Evolutionary conservation across 768 basidiomycete genomes (phyloP).

Genomic region (Lactarius hengduanensis): DNA sequence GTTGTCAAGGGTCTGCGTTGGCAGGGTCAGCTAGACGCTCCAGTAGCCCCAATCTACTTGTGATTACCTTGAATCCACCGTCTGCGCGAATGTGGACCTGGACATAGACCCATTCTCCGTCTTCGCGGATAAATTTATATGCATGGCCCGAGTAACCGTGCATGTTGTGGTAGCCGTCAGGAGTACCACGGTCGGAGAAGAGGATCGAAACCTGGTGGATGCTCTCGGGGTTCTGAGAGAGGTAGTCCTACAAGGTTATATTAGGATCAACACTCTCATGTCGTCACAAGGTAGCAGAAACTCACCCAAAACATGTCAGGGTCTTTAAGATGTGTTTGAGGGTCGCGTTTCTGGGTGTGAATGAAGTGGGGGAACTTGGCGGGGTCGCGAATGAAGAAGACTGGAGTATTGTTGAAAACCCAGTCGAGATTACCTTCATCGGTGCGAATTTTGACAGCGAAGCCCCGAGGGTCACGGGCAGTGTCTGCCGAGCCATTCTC

Average conservation of each 20-base stretch:
- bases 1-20: conserved; percentile 61
- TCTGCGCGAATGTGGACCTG: conserved; percentile 84
- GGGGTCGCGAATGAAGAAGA: conserved; percentile 87
- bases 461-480: conserved; percentile 93
- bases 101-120: conserved; percentile 82
- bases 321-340: conserved; percentile 90
- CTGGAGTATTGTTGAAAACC: conserved; percentile 90
- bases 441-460: conserved; percentile 86
- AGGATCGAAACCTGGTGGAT: conserved; percentile 88
- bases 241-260: conserved; percentile 64
- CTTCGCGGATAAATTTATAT: conserved; percentile 81
- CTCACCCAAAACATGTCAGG: conserved; percentile 80
- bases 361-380: conserved; percentile 93
- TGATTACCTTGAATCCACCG: conserved; percentile 72
- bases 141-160: conserved; percentile 96
- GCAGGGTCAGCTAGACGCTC: background rate
- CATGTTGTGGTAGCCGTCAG: conserved; percentile 81
- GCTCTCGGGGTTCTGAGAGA: conserved; percentile 84
- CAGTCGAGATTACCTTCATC: conserved; percentile 90
- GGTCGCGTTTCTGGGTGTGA: conserved; percentile 90
- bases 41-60: background rate
- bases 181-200: conserved; percentile 96
- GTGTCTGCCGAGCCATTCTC: conserved; percentile 86
- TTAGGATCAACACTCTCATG: background rate
- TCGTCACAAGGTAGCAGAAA: background rate